Evolutionary conservation across 805 yeast genomes (phyloP), one percentile per base, ranked within the genome.

Genomic region (Metschnikowia vanudenii): DNA sequence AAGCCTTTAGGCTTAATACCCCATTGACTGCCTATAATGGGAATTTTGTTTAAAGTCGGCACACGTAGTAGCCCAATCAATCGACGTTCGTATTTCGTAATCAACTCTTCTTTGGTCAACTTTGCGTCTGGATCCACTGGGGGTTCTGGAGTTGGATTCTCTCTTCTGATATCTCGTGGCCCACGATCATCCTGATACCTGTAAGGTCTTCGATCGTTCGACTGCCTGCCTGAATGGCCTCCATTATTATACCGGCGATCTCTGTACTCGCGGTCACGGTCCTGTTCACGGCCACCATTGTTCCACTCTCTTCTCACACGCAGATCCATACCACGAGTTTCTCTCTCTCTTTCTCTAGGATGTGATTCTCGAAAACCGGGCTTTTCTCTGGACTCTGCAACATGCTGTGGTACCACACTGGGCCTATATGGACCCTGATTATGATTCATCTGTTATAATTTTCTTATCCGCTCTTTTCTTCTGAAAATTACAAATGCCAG

Each of bases 1-100:
- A 85, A 85, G 0, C 88, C 92, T 50, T 73, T 71, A 1, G 96
- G 90, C 29, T 75, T 73, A 19, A 78, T 68, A 41, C 88, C 94
- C 96, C 96, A 88, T 40, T 72, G 66, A 0, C 88, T 73, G 16
- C 69, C 71, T 11, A 65, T 57, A 11, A 83, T 68, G 39, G 68
- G 67, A n/a, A 86, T 62, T 37, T 77, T 68, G 36, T 79, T 76
- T 26, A 88, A 64, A 0, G 84, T 72, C 0, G 69, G 60, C 0
- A 74, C 77, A 17, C 63, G 60, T 4, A 62, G 61, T 12, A 80
- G 59, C 12, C 68, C 67, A 19, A 55, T 59, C 14, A 69, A 54
- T n/a, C 55, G 54, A 16, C 51, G 57, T 46, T 66, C 59, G 39
- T 54, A 59, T 36, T 56, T 59, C 2, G 45, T 45, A 12, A 68